Evolutionary conservation across 164 flowering plant genomes (phyloP).

Genomic region (Chimonanthus salicifolius): DNA sequence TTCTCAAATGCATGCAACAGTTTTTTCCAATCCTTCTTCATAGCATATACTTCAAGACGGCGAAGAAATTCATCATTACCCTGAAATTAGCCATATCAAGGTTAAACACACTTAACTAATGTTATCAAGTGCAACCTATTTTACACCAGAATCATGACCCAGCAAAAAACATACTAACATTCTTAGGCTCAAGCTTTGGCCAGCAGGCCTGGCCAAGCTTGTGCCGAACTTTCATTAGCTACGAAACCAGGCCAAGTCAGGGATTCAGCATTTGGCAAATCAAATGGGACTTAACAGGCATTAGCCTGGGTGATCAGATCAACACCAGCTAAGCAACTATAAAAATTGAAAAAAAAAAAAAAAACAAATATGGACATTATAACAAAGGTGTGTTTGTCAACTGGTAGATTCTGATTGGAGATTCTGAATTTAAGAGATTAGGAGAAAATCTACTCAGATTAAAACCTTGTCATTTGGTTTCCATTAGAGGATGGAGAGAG

Average conservation of each 20-base stretch:
- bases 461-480: too few species aligned
- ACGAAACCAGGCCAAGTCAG: background rate
- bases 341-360: too few species aligned
- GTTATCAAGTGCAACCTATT: background rate
- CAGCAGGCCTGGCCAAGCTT: background rate
- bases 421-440: too few species aligned
- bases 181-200: background rate
- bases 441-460: too few species aligned
- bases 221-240: background rate
- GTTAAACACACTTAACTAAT: background rate
- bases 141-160: background rate
- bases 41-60: background rate
- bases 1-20: conserved; percentile 40
- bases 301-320: background rate
- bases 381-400: too few species aligned
- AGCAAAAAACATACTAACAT: background rate
- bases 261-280: background rate
- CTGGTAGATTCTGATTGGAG: too few species aligned
- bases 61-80: conserved; percentile 21
- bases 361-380: background rate
- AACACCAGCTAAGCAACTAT: background rate
- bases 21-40: conserved; percentile 50
- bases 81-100: conserved; percentile 20
- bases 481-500: too few species aligned
- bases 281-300: background rate